Percentiles rank a stretch among this genome's conserved stretches.
These are phyloP conservation scores for Hymenochaete sp. DNA, from an alignment of 1,284 basidiomycete species.

Conservation along the genomic window DNA sequence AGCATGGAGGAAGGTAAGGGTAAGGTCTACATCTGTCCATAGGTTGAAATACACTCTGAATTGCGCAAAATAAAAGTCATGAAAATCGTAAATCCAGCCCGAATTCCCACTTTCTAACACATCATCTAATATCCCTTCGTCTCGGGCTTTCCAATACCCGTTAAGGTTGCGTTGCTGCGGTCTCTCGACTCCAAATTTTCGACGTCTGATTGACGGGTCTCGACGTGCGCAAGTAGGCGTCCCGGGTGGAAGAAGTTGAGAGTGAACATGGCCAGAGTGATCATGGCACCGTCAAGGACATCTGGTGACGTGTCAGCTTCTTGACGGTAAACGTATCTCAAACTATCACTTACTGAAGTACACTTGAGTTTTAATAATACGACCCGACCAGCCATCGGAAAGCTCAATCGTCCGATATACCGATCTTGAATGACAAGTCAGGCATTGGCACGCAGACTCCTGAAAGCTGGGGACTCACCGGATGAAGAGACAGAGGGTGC, in stretches of 20 bases:
- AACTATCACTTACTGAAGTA: conserved; percentile 31
- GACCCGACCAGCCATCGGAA: conserved; percentile 30
- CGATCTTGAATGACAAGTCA: conserved; percentile 21
- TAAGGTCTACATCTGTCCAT: too few relatives aligned
- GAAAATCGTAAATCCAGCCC: too few relatives aligned
- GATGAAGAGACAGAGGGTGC: conserved; percentile 30
- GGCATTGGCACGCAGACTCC: neutral
- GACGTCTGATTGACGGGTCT: neutral
- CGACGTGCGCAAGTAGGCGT: conserved; percentile 2
- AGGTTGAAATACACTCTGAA: too few relatives aligned
- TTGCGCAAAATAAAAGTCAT: too few relatives aligned
- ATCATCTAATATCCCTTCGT: too few relatives aligned
- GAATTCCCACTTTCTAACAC: too few relatives aligned
- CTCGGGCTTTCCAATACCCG: too few relatives aligned
- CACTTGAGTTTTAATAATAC: conserved; percentile 30
- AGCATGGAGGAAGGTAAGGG: too few relatives aligned
- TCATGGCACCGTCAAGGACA: conserved; percentile 30
- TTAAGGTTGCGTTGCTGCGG: too few relatives aligned
- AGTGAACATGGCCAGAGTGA: conserved; percentile 23
- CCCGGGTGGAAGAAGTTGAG: conserved; percentile 26
- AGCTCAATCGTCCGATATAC: conserved; percentile 35
- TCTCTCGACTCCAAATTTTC: neutral
- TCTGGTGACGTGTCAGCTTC: conserved; percentile 17
- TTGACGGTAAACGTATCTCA: too few relatives aligned
- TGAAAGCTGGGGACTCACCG: conserved; percentile 24